phyloP scores from a whole-genome alignment of 2,329 filamentous ascomycete species.

The Trichoderma lentiforme region DNA sequence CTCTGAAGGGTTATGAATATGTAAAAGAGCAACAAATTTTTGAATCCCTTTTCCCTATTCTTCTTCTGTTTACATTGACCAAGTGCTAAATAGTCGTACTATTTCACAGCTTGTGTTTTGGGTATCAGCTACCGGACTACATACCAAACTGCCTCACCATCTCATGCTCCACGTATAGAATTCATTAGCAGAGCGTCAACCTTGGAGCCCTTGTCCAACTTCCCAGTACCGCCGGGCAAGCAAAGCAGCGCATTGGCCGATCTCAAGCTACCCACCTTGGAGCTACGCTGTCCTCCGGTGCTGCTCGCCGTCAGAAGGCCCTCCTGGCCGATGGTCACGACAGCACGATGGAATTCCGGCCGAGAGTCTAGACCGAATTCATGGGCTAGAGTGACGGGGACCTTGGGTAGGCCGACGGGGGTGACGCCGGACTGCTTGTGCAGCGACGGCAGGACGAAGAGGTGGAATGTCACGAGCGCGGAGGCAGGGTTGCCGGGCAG shows the following conservation, averaged over 20 bases:
- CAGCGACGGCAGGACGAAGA: slow-evolving; percentile 87
- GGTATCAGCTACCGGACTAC: not conserved
- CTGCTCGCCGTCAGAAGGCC: slow-evolving; percentile 71
- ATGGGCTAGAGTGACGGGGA: slow-evolving; percentile 69
- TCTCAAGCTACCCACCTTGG: slow-evolving; percentile 80
- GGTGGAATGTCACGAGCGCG: slow-evolving; percentile 86
- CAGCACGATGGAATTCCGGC: slow-evolving; percentile 85
- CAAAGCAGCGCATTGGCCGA: slow-evolving; percentile 84
- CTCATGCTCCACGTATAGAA: slow-evolving; percentile 30
- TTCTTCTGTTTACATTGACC: not conserved
- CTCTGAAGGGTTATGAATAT: not conserved
- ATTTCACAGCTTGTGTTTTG: not conserved
- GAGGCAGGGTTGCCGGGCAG: slow-evolving; percentile 93
- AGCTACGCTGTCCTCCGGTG: slow-evolving; percentile 88
- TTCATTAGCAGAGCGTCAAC: slow-evolving; percentile 81
- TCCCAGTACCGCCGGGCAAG: slow-evolving; percentile 62
- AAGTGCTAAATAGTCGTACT: not conserved
- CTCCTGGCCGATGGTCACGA: slow-evolving; percentile 63
- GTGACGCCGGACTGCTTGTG: slow-evolving; percentile 70
- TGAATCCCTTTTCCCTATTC: not conserved
- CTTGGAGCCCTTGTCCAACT: slow-evolving; percentile 64
- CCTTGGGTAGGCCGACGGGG: slow-evolving; percentile 65
- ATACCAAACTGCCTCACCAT: not conserved
- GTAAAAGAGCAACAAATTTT: not conserved
- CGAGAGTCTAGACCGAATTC: slow-evolving; percentile 73